A percentile compares a stretch with the other conserved stretches of the same genome.
These are phyloP conservation scores for Chytriomyces sp. DNA, from an alignment of 192 early-diverging fungal genomes.

Conservation along the genomic window DNA sequence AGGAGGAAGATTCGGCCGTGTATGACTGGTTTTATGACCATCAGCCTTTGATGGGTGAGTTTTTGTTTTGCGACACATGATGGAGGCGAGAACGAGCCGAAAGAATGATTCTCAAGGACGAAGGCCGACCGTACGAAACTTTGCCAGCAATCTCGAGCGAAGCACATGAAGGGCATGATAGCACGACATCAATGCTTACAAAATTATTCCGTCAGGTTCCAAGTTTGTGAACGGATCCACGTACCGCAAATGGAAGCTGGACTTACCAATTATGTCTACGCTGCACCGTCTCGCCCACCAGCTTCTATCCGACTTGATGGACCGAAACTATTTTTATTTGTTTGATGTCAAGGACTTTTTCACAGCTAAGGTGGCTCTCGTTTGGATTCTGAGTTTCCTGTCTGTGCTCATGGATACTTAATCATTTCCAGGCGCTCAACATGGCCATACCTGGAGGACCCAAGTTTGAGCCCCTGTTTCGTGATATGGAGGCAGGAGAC, in stretches of 20 bases:
- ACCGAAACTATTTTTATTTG: slow-evolving; percentile 98
- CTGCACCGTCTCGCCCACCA: slow-evolving; percentile 90
- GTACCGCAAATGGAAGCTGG: slow-evolving; percentile 88
- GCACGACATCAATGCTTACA: neutral
- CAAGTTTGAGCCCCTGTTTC: slow-evolving; percentile 95
- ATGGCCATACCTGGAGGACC: slow-evolving; percentile 98
- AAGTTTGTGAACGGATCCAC: slow-evolving; percentile 86
- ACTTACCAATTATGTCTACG: slow-evolving; percentile 92
- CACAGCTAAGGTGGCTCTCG: slow-evolving; percentile 62
- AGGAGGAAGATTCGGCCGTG: slow-evolving; percentile 90
- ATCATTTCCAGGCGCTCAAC: slow-evolving; percentile 75
- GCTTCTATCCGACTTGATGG: slow-evolving; percentile 90
- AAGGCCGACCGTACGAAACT: too few species aligned
- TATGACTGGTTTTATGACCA: slow-evolving; percentile 98
- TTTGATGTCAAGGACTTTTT: slow-evolving; percentile 95
- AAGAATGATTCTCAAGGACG: neutral
- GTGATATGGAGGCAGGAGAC: slow-evolving; percentile 94
- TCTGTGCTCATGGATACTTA: too few species aligned
- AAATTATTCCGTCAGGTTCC: slow-evolving; percentile 38
- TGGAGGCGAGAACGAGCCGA: neutral
- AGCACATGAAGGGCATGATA: too few species aligned
- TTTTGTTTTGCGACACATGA: neutral
- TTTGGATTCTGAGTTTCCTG: too few species aligned
- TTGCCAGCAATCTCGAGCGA: too few species aligned
- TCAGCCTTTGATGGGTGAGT: slow-evolving; percentile 68